Percentiles rank a stretch among this genome's conserved stretches.
Conservation (phyloP, 2,329 filamentous ascomycete species). For the Pseudogymnoascus sp. region DNA sequence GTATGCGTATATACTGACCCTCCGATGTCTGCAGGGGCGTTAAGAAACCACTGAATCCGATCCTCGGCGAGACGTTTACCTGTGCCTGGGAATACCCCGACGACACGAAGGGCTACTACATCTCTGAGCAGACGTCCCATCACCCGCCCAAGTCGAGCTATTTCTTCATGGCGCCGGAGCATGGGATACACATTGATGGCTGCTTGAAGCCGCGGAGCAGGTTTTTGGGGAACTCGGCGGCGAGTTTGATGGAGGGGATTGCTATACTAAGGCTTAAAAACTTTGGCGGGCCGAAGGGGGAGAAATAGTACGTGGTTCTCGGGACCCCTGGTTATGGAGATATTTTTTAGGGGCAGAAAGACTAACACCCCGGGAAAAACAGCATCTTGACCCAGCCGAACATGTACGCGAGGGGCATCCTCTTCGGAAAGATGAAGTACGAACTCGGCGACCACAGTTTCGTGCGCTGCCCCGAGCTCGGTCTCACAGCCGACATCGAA, state of each 20-base stretch:
- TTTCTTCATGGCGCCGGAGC: conserved; percentile 94
- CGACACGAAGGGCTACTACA: conserved; percentile 83
- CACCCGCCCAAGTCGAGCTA: conserved; percentile 98
- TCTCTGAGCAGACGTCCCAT: conserved; percentile 95
- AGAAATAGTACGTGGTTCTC: conserved; percentile 67
- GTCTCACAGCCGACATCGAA: conserved; percentile 82
- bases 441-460: conserved; percentile 95
- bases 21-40: conserved; percentile 61
- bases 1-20: not conserved
- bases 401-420: conserved; percentile 95
- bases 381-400: conserved; percentile 90
- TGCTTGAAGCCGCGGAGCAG: conserved; percentile 90
- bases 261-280: conserved; percentile 80
- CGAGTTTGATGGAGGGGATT: conserved; percentile 96
- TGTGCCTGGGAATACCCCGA: conserved; percentile 93
- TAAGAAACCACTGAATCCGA: conserved; percentile 96
- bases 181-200: conserved; percentile 90
- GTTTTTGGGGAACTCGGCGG: conserved; percentile 93
- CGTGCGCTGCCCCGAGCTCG: conserved; percentile 81
- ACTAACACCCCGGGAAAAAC: conserved; percentile 30
- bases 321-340: not conserved
- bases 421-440: conserved; percentile 99
- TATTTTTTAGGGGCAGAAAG: not conserved
- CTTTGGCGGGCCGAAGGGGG: conserved; percentile 61
- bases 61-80: conserved; percentile 88